Conservation (phyloP, 1,284 basidiomycete genomes). For the Leccinum angustisporum region DNA sequence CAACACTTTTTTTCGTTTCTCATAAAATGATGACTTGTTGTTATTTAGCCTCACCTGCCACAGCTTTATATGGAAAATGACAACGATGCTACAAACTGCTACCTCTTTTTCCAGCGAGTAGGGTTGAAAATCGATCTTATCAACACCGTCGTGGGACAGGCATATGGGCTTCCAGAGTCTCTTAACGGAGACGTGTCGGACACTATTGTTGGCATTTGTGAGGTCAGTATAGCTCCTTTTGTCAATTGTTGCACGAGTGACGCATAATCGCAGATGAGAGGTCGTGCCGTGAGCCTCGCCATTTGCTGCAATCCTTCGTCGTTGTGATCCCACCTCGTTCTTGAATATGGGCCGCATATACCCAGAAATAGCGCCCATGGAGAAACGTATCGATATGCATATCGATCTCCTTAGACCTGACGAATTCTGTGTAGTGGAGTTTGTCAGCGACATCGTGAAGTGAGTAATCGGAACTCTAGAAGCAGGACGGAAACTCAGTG, state of each 20-base stretch:
- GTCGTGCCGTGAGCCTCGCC: conserved; percentile 76
- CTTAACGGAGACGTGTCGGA: conserved; percentile 81
- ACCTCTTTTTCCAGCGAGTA: conserved; percentile 89
- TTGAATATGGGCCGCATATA: conserved; percentile 82
- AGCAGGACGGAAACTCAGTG: neutral
- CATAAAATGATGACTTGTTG: conserved; percentile 1
- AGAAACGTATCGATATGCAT: conserved; percentile 90
- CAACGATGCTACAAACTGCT: conserved; percentile 81
- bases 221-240: conserved; percentile 48
- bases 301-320: conserved; percentile 80
- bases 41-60: conserved; percentile 74
- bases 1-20: neutral
- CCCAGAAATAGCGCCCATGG: conserved; percentile 83
- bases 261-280: conserved; percentile 60
- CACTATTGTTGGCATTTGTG: conserved; percentile 84
- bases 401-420: conserved; percentile 81
- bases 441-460: conserved; percentile 86
- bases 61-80: conserved; percentile 85
- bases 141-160: conserved; percentile 75
- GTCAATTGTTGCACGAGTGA: neutral
- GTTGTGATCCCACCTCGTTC: conserved; percentile 82
- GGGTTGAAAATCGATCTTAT: conserved; percentile 85
- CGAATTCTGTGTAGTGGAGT: conserved; percentile 91
- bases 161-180: conserved; percentile 79
- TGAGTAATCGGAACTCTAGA: conserved; percentile 38